Evolutionary conservation across 306 rosid species (phyloP).

Genomic region (Ziziphus jujuba): DNA sequence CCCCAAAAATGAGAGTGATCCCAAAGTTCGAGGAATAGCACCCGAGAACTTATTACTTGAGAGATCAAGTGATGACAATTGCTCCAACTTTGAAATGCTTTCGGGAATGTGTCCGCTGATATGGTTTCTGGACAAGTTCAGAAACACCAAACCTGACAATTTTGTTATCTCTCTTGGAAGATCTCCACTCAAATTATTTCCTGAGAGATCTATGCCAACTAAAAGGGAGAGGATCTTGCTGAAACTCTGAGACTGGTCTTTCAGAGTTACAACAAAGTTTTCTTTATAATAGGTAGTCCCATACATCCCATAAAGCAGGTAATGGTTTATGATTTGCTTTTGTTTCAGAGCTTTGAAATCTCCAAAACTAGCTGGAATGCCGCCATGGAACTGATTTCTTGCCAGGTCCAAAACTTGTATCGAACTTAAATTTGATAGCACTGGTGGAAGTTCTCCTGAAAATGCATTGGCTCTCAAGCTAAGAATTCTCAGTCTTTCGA

Average conservation of each 20-base stretch:
- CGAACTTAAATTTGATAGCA: conserved; percentile 35
- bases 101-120: conserved; percentile 35
- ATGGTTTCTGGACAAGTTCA: conserved; percentile 44
- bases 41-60: conserved; percentile 38
- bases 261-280: conserved; percentile 20
- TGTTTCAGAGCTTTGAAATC: conserved; percentile 25
- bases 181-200: conserved; percentile 38
- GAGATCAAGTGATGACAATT: conserved; percentile 45
- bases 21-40: conserved; percentile 37
- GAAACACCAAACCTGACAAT: conserved; percentile 32
- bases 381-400: conserved; percentile 33
- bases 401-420: conserved; percentile 50
- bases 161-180: conserved; percentile 40
- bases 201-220: conserved; percentile 45
- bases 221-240: conserved; percentile 46
- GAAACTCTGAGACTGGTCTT: neutral
- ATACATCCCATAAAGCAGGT: neutral
- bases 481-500: conserved; percentile 27
- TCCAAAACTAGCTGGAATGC: conserved; percentile 37
- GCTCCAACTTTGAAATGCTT: conserved; percentile 33
- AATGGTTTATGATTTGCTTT: neutral
- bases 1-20: conserved; percentile 38
- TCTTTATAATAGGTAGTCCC: conserved; percentile 19
- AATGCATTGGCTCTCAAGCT: conserved; percentile 46
- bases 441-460: conserved; percentile 26